Base-by-base conservation (phyloP, 176 grass and related monocot genomes). In the Pontederia paniculata region DNA sequence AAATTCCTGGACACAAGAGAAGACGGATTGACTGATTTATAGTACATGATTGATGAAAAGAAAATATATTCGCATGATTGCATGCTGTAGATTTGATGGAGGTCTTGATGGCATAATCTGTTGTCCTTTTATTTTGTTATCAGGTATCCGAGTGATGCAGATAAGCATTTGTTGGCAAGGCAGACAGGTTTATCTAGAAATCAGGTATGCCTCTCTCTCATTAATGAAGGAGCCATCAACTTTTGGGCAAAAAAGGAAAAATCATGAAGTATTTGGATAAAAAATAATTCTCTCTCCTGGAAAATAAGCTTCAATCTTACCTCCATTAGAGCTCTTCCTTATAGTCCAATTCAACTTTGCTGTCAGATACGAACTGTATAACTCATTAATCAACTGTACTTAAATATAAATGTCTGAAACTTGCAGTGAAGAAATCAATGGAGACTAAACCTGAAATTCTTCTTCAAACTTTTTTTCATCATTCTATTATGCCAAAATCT, bases 141-240 rank as follows among this genome's bases (percentile, higher is more conserved):
- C 81, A 95, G 89, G 81, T 95, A 95, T 78, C 89, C 89, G 20
- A 95, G 84, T 80, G 89, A 95, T 75, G 85, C 89, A 45, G 89
- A 95, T 95, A 95, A 95, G 72, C 89, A 89, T 78, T 75, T 95
- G 84, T 70, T 95, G 84, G 89, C 89, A 49, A 81, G 89, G 60
- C 89, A 95, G 81, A 95, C 89, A 46, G 89, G 89, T 65, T 71
- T 95, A 59, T 95, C 89, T 70, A 89, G 85, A 80, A 95, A 95
- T 72, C 89, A 95, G 89, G 89, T 95, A 55, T 80, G 75, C 37
- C 51, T 14, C 22, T 41, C 47, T 48, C 23, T 10, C 9, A 13
- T 21, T 8, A 21, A 62, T 45, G 14, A 21, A 45, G 45, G 21
- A 46, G 21, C 9, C 23, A 10, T 15, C 55, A 17, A 21, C 21